A percentile compares a stretch with the other conserved stretches of the same genome.
Evolutionary conservation across 805 yeast species (phyloP).

Genomic region (Yamadazyma insecticola): DNA sequence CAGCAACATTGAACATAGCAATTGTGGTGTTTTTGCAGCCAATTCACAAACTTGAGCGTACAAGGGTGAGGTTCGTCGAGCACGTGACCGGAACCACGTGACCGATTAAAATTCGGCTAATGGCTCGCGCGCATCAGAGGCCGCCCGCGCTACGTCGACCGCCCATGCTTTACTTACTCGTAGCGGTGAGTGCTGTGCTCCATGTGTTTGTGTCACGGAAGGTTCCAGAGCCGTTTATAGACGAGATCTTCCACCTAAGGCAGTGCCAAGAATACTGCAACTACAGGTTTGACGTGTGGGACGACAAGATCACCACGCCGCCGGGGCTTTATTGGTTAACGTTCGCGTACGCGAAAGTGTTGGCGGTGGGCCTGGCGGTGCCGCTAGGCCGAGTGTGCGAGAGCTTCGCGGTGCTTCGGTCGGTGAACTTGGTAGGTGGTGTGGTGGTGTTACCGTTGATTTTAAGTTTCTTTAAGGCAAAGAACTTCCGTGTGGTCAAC

Average conservation of each 20-base stretch:
- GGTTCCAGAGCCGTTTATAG: constrained; percentile 43
- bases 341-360: constrained; percentile 28
- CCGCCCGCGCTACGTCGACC: no score
- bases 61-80: no score
- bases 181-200: constrained; percentile 2
- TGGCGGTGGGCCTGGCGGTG: constrained; percentile 12
- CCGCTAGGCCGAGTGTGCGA: constrained; percentile 11
- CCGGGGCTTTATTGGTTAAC: constrained; percentile 76
- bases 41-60: no score
- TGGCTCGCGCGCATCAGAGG: no score
- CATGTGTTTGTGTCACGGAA: constrained; percentile 14
- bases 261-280: constrained; percentile 68
- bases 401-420: constrained; percentile 21
- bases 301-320: constrained; percentile 91
- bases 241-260: constrained; percentile 81
- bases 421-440: constrained; percentile 67
- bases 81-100: no score
- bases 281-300: constrained; percentile 68
- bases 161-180: no score
- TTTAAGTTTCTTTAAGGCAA: constrained; percentile 15
- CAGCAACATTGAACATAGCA: no score
- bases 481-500: constrained; percentile 22
- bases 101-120: no score
- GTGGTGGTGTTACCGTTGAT: constrained; percentile 46
- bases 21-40: no score